Evolutionary conservation across 2,329 filamentous ascomycete genomes (phyloP).

Genomic region (Ciborinia camelliae): DNA sequence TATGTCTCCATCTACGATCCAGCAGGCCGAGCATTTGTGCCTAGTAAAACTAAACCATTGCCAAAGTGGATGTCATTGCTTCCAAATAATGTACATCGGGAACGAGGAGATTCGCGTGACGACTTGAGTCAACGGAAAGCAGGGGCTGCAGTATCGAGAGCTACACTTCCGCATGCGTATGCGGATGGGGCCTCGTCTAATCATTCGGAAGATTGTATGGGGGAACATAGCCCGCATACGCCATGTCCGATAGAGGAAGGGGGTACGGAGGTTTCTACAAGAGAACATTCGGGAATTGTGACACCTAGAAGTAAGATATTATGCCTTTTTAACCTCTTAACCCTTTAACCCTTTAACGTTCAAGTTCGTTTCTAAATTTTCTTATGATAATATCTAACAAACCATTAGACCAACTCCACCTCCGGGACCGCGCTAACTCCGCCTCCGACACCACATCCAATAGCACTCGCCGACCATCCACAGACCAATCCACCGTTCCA

Average conservation of each 20-base stretch:
- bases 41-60: constrained; percentile 50
- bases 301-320: neutral
- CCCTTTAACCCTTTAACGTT: neutral
- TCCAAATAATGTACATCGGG: constrained; percentile 30
- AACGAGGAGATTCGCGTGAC: constrained; percentile 11
- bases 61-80: constrained; percentile 41
- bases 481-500: neutral
- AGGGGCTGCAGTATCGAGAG: neutral
- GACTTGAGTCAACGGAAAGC: neutral
- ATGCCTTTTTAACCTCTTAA: neutral
- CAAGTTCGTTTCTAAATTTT: neutral
- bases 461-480: constrained; percentile 8
- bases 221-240: neutral
- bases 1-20: constrained; percentile 53
- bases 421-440: neutral
- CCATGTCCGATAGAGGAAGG: neutral
- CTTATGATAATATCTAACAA: neutral
- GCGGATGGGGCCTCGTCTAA: constrained; percentile 8
- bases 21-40: constrained; percentile 47
- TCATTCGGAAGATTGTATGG: constrained; percentile 16
- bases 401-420: neutral
- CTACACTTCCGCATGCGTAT: constrained; percentile 10
- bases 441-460: neutral
- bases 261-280: no score
- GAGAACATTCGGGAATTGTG: neutral